A percentile compares a stretch with the other conserved stretches of the same genome.
These are phyloP conservation scores for Russula olivacea DNA, from an alignment of 768 basidiomycete genomes.

Conservation along the genomic window DNA sequence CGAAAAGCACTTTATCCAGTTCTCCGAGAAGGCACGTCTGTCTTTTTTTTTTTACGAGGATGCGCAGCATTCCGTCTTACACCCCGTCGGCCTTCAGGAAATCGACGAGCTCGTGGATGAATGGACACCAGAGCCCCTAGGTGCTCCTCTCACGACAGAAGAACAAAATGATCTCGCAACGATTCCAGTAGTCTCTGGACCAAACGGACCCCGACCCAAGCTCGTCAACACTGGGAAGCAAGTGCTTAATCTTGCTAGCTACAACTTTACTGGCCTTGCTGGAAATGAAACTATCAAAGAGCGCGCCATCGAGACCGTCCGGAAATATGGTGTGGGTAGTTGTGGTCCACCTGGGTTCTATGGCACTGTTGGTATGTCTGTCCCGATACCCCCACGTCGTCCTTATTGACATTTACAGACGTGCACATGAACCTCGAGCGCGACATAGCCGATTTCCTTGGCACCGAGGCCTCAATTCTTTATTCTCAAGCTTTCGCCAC, in stretches of 20 bases:
- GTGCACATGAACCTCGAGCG: slow-evolving; percentile 87
- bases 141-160: slow-evolving; percentile 48
- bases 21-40: slow-evolving; percentile 73
- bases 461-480: slow-evolving; percentile 82
- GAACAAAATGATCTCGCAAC: slow-evolving; percentile 67
- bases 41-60: not conserved
- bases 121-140: slow-evolving; percentile 85
- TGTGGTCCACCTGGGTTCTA: slow-evolving; percentile 98
- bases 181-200: slow-evolving; percentile 73
- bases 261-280: slow-evolving; percentile 87
- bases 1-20: slow-evolving; percentile 85
- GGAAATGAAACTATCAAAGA: slow-evolving; percentile 86
- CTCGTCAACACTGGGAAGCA: slow-evolving; percentile 65
- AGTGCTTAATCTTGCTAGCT: slow-evolving; percentile 78
- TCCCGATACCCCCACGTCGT: not conserved
- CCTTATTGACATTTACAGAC: slow-evolving; percentile 43
- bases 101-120: slow-evolving; percentile 94
- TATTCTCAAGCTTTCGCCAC: slow-evolving; percentile 94
- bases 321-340: slow-evolving; percentile 87
- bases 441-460: slow-evolving; percentile 86
- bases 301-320: slow-evolving; percentile 73
- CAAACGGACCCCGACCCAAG: slow-evolving; percentile 79
- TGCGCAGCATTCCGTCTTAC: not conserved
- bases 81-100: slow-evolving; percentile 51
- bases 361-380: slow-evolving; percentile 77